Evolutionary conservation across 2,329 filamentous ascomycete species (phyloP), one percentile per base, ranked within the genome.

Genomic region (Colletotrichum musae): DNA sequence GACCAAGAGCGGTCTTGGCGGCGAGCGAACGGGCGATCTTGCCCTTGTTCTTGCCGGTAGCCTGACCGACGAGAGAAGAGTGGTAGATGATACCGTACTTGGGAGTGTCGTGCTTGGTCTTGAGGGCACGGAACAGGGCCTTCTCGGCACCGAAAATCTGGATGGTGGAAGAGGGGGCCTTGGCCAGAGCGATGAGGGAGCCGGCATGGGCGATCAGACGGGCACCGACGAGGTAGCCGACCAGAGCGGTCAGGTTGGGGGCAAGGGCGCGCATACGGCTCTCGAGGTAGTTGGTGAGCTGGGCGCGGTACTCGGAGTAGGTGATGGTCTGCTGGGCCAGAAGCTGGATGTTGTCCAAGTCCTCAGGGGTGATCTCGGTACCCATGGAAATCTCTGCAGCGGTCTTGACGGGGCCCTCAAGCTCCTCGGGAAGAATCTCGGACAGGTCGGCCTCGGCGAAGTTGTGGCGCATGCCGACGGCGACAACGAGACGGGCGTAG

Each of bases 111-210:
- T 98, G 95, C 88, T 99, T 98, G 58, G 96, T 99, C 90, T 99
- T 99, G 72, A 99, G 88, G 21, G 96, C 96, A 78, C 96, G 92
- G 92, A 99, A 99, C 52, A 99, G 90, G 7, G 96, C 96, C 88
- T 99, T 99, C 86, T 99, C 96, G 70, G 96, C 96, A 86, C 96
- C 96, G 65, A 98, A 91, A 78, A 99, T 98, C 87, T 99, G 96
- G 74, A 99, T 94, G 72, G 96, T 99, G 77, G 93, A 96, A 83
- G 94, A 94, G 70, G 96, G 94, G 75, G 93, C 93, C 88, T 98
- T 98, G 80, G 96, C 94, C 58, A 99, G 88, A 85, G 92, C 97
- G 88, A 97, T 92, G 75, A 99, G 89, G 70, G 95, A 98, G 75
- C 96, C 96, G 69, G 95, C 92, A 80, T 99, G 96, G 56, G 96